Conservation (phyloP, 1,284 basidiomycete species). For the Marasmius fiardii region DNA sequence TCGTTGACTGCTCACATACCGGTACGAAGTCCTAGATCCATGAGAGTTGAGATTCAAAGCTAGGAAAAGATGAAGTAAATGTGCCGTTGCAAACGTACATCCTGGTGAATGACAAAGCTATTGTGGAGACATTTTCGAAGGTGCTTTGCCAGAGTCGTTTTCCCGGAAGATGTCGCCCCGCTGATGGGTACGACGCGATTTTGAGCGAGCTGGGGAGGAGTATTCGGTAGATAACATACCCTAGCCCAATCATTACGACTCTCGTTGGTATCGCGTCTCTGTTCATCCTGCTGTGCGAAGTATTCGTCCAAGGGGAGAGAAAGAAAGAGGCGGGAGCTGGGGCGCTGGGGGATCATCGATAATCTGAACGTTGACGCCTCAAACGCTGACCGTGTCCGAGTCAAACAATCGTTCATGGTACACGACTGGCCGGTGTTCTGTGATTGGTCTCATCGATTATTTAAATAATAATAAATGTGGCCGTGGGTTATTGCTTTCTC, state of each 20-base stretch:
- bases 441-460: too few relatives aligned
- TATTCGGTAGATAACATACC: not conserved
- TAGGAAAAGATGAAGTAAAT: not conserved
- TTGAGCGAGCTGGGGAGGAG: too few relatives aligned
- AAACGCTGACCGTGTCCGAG: too few relatives aligned
- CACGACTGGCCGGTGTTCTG: too few relatives aligned
- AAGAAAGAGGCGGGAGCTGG: too few relatives aligned
- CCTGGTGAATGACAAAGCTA: conserved; percentile 3
- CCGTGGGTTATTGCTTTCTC: too few relatives aligned
- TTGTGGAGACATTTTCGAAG: conserved; percentile 5
- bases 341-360: conserved; percentile 30
- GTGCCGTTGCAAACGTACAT: not conserved
- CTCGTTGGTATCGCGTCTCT: not conserved
- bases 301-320: too few relatives aligned
- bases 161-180: conserved; percentile 4
- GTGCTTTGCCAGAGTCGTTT: conserved; percentile 5
- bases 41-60: not conserved
- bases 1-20: not conserved
- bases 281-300: too few relatives aligned
- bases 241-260: not conserved
- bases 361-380: too few relatives aligned
- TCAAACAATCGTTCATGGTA: too few relatives aligned
- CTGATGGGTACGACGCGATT: not conserved
- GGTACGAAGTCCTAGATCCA: conserved; percentile 2
- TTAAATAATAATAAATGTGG: too few relatives aligned